phyloP scores from a whole-genome alignment of 75 land plant species.

The Picea sitchensis region DNA sequence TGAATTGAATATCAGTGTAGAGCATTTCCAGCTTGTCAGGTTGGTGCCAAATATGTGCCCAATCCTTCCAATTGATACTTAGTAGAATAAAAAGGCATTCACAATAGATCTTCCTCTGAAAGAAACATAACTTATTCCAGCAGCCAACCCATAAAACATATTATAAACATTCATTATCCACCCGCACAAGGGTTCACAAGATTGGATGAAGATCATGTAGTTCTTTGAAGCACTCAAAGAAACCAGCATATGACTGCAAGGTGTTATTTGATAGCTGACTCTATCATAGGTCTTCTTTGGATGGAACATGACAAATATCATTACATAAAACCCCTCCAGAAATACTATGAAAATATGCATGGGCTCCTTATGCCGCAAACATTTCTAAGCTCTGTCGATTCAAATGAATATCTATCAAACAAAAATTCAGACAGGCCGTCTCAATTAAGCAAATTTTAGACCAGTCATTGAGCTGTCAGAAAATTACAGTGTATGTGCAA shows the following conservation, averaged over 20 bases:
- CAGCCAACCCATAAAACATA: not conserved
- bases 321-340: not conserved
- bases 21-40: not conserved
- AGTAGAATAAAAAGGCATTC: not conserved
- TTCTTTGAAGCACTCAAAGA: not conserved
- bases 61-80: not conserved
- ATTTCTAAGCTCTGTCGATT: not conserved
- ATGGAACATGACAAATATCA: not conserved
- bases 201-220: no score
- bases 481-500: not conserved
- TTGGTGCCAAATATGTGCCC: not conserved
- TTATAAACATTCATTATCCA: not conserved
- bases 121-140: not conserved
- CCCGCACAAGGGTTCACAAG: not conserved
- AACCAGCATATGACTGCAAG: not conserved
- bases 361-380: not conserved
- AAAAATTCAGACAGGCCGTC: not conserved
- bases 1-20: not conserved
- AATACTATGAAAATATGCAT: not conserved
- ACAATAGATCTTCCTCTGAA: not conserved
- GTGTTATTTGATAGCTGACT: no score
- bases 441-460: not conserved
- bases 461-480: not conserved
- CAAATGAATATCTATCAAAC: not conserved
- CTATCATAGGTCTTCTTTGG: no score